Evolutionary conservation across 345 rosid species (phyloP).

Genomic region (Cochlearia excelsa): DNA sequence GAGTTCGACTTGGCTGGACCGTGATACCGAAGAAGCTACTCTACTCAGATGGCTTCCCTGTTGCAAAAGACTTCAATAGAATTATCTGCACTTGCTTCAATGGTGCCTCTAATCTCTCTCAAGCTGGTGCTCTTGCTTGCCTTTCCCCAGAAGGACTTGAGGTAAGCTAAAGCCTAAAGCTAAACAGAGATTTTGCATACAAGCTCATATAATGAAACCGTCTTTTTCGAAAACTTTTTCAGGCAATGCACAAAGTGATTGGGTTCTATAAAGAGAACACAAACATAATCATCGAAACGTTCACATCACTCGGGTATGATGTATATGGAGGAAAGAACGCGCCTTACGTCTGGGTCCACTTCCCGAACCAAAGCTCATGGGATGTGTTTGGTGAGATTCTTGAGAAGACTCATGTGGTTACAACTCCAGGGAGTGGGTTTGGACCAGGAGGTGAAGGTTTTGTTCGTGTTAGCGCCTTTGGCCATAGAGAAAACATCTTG

Average conservation of each 20-base stretch:
- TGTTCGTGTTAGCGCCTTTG: slow-evolving; percentile 87
- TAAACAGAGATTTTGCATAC: neutral
- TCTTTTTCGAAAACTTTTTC: slow-evolving; percentile 7
- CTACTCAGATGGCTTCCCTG: slow-evolving; percentile 86
- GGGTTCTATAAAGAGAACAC: slow-evolving; percentile 94
- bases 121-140: slow-evolving; percentile 95
- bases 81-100: slow-evolving; percentile 85
- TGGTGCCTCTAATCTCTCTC: slow-evolving; percentile 85
- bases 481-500: slow-evolving; percentile 73
- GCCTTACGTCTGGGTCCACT: slow-evolving; percentile 93
- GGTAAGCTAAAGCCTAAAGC: slow-evolving; percentile 41
- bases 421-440: slow-evolving; percentile 87
- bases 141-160: slow-evolving; percentile 78
- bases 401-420: slow-evolving; percentile 90
- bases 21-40: slow-evolving; percentile 80
- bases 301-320: slow-evolving; percentile 74
- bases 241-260: slow-evolving; percentile 84
- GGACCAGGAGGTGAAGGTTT: slow-evolving; percentile 98
- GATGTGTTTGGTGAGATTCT: slow-evolving; percentile 89
- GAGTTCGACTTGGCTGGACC: slow-evolving; percentile 97
- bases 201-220: neutral
- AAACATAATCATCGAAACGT: slow-evolving; percentile 69
- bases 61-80: slow-evolving; percentile 85
- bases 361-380: slow-evolving; percentile 97
- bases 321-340: slow-evolving; percentile 89